These are phyloP conservation scores for Allium fistulosum DNA, from an alignment of 106 monocot genomes.

Conservation along the genomic window DNA sequence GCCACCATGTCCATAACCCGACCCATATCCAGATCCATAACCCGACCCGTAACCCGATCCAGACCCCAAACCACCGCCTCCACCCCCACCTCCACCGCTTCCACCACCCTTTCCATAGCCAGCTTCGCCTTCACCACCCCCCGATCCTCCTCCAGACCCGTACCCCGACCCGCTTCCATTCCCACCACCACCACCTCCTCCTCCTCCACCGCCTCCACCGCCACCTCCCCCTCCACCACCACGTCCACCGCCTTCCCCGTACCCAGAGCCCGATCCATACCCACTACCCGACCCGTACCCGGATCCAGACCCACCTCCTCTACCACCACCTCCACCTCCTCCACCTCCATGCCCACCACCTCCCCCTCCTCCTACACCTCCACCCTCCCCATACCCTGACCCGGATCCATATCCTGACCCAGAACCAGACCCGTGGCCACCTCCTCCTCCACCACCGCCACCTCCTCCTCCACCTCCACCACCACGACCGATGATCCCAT, in stretches of 20 bases:
- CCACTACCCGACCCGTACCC: constrained; percentile 9
- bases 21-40: not conserved
- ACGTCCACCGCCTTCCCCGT: constrained; percentile 8
- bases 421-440: not conserved
- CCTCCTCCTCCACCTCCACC: constrained; percentile 10
- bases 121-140: not conserved
- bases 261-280: constrained; percentile 2
- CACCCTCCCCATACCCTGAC: not conserved
- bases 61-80: constrained; percentile 26
- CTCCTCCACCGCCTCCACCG: not conserved
- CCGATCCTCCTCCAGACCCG: not conserved
- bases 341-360: not conserved
- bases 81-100: constrained; percentile 28
- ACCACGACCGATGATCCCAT: not conserved
- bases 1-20: not conserved
- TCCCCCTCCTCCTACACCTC: not conserved
- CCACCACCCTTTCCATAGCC: constrained; percentile 13
- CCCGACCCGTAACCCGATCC: not conserved
- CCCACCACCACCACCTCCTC: not conserved
- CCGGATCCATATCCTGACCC: not conserved
- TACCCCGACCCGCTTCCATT: not conserved
- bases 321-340: constrained; percentile 8
- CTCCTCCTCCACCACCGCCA: constrained; percentile 10
- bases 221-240: constrained; percentile 3
- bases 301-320: not conserved